phyloP scores from a whole-genome alignment of 202 grass and related monocot genomes.

The Saccharum hybrid region DNA sequence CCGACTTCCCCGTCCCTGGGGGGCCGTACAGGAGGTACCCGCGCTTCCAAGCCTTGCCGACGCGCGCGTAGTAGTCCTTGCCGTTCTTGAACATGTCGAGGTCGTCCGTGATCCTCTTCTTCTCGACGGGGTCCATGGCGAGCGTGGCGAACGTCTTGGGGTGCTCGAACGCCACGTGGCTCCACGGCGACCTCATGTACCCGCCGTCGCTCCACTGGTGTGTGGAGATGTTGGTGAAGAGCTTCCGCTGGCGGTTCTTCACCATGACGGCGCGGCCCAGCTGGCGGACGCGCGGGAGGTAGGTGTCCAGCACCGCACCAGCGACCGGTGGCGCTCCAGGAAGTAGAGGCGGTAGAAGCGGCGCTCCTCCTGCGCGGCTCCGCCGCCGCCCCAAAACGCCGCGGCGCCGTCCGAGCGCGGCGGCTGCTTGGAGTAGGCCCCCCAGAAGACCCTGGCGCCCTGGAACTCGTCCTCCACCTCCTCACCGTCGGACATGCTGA shows the following conservation, averaged over 20 bases:
- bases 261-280: conserved; percentile 39
- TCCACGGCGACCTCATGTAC: conserved; percentile 47
- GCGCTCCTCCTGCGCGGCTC: conserved; percentile 3
- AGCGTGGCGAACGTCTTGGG: conserved; percentile 68
- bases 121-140: conserved; percentile 62
- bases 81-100: conserved; percentile 48
- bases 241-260: conserved; percentile 51
- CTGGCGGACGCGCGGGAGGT: conserved; percentile 46
- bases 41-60: conserved; percentile 87
- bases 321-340: conserved; percentile 49
- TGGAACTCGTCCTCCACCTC: conserved; percentile 61
- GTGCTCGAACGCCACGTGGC: conserved; percentile 64
- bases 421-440: neutral
- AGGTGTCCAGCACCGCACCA: conserved; percentile 44
- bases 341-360: conserved; percentile 47
- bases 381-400: too few relatives aligned
- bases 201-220: conserved; percentile 6
- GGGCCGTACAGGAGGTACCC: conserved; percentile 76
- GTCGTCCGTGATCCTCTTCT: conserved; percentile 61
- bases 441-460: conserved; percentile 50
- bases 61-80: conserved; percentile 63
- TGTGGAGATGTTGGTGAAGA: conserved; percentile 56
- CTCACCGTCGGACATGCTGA: conserved; percentile 59
- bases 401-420: too few relatives aligned
- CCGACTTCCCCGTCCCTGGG: conserved; percentile 48